phyloP scores from a whole-genome alignment of 352 stramenopile genomes.

The Globisporangium megalacanthum region DNA sequence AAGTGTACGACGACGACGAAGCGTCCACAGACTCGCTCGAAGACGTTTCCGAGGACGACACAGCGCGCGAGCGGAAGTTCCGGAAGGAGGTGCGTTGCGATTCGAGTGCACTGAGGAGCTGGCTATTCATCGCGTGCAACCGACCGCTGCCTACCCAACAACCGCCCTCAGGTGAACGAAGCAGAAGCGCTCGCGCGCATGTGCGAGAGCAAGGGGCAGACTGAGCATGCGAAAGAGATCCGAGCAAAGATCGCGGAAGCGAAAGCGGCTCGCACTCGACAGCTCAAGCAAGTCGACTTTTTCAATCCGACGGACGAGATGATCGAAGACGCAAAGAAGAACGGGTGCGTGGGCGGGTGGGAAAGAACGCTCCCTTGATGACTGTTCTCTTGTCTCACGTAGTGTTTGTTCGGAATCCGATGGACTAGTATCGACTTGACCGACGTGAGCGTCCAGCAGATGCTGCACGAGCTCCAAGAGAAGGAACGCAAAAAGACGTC shows the following conservation, averaged over 20 bases:
- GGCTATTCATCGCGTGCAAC: not conserved
- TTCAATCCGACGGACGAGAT: slow-evolving; percentile 72
- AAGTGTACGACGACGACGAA: slow-evolving; percentile 43
- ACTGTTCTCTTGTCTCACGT: not conserved
- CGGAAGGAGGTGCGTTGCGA: slow-evolving; percentile 36
- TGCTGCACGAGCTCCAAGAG: slow-evolving; percentile 76
- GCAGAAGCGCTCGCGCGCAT: slow-evolving; percentile 59
- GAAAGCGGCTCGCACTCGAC: slow-evolving; percentile 35
- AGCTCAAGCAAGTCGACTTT: slow-evolving; percentile 66
- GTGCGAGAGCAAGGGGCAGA: slow-evolving; percentile 63
- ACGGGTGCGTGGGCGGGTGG: slow-evolving; percentile 35
- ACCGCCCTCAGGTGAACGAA: slow-evolving; percentile 42
- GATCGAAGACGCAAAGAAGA: slow-evolving; percentile 72
- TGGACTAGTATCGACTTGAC: slow-evolving; percentile 69
- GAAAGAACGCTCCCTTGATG: too few relatives aligned
- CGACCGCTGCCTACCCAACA: not conserved
- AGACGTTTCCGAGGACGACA: slow-evolving; percentile 17
- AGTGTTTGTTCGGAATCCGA: not conserved
- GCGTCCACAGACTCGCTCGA: slow-evolving; percentile 1
- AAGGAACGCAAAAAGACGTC: slow-evolving; percentile 41
- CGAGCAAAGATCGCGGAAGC: slow-evolving; percentile 49
- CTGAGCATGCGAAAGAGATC: slow-evolving; percentile 55
- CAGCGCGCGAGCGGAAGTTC: slow-evolving; percentile 40
- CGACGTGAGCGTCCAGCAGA: slow-evolving; percentile 64
- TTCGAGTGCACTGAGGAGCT: not conserved